phyloP scores from a whole-genome alignment of 140 eudicot genomes.

The Anethum foeniculum region DNA sequence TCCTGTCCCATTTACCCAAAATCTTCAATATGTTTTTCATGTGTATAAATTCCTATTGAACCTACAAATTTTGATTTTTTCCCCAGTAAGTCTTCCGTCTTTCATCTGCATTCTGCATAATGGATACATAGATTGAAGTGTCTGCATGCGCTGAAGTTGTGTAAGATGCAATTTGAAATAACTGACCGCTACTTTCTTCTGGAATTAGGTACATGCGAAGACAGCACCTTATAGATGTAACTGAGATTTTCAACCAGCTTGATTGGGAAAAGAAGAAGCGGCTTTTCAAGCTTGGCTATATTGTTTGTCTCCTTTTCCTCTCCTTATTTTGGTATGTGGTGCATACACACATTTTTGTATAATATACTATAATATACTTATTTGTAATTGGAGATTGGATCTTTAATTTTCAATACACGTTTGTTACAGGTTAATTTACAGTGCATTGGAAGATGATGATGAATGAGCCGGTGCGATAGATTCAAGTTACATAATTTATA shows the following conservation, averaged over 20 bases:
- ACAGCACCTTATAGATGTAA: constrained; percentile 77
- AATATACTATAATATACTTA: not conserved
- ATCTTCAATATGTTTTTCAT: not conserved
- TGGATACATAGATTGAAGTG: not conserved
- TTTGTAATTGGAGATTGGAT: not conserved
- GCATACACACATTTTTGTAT: not conserved
- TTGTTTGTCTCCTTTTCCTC: constrained; percentile 49
- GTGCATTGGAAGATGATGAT: constrained; percentile 72
- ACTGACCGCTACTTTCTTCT: not conserved
- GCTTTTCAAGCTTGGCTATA: constrained; percentile 68
- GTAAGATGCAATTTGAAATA: not conserved
- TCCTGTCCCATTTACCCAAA: not conserved
- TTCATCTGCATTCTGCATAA: not conserved
- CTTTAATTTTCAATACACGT: not conserved
- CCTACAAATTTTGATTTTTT: not conserved
- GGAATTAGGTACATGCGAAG: constrained; percentile 41
- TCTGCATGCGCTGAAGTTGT: not conserved
- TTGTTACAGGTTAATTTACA: constrained; percentile 58
- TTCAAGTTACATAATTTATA: not conserved
- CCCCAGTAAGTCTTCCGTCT: not conserved
- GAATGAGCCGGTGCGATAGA: constrained; percentile 8
- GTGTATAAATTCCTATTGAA: not conserved
- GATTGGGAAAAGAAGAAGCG: constrained; percentile 67
- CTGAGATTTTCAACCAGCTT: constrained; percentile 79
- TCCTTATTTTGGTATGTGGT: constrained; percentile 68